Evolutionary conservation across 257 asterid species (phyloP).

Genomic region (Solanum bulbocastanum): DNA sequence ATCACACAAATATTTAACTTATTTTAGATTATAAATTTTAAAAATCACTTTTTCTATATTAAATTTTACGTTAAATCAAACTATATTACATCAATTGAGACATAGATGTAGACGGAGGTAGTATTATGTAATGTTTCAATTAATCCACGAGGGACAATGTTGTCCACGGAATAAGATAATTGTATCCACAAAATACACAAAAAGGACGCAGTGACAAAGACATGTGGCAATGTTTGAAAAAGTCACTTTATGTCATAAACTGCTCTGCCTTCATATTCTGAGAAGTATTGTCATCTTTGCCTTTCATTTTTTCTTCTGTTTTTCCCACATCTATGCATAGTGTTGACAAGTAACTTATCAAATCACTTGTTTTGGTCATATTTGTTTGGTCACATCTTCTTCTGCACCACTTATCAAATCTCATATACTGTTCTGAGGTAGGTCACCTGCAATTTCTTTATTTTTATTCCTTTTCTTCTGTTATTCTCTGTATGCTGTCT

Average conservation of each 20-base stretch:
- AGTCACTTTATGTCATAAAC: constrained; percentile 10
- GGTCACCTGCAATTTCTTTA: constrained; percentile 24
- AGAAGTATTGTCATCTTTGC: constrained; percentile 7
- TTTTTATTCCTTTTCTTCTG: constrained; percentile 16
- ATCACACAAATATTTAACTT: too few relatives aligned
- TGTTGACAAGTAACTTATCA: constrained; percentile 2
- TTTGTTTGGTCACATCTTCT: not conserved
- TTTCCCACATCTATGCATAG: not conserved
- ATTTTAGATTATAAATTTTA: too few relatives aligned
- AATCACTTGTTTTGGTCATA: not conserved
- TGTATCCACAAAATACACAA: not conserved
- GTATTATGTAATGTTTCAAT: not conserved
- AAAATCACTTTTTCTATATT: too few relatives aligned
- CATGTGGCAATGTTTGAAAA: constrained; percentile 16
- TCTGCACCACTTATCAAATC: not conserved
- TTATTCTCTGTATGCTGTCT: constrained; percentile 9
- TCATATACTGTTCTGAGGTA: constrained; percentile 8
- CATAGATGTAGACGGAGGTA: not conserved
- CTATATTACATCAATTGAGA: too few relatives aligned
- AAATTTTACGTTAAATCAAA: too few relatives aligned
- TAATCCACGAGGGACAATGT: not conserved
- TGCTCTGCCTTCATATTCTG: constrained; percentile 14
- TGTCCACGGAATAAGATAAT: not conserved
- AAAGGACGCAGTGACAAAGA: constrained; percentile 22
- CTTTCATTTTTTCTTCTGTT: not conserved